Evolutionary conservation across 306 rosid species (phyloP).

Genomic region (Gastrolobium villosum): DNA sequence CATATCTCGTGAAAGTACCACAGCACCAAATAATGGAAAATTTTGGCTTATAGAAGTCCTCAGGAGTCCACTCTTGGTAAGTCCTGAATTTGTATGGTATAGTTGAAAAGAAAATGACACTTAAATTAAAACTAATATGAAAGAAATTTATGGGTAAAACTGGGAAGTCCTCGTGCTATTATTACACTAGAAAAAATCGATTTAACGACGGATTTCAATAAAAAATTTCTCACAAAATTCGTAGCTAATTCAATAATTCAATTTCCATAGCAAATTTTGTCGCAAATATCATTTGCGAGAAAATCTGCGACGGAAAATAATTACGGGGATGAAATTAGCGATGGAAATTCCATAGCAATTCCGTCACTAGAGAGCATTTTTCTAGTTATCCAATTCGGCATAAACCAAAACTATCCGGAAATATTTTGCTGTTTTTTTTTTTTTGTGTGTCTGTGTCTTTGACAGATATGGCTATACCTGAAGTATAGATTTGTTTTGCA

Average conservation of each 20-base stretch:
- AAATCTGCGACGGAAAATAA: too few species aligned
- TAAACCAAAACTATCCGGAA: not conserved
- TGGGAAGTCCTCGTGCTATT: not conserved
- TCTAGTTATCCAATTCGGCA: too few species aligned
- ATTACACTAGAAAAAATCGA: too few species aligned
- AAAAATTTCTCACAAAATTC: too few species aligned
- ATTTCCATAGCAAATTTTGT: too few species aligned
- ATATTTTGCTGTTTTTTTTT: not conserved
- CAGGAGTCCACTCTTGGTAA: too few species aligned
- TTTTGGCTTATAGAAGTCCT: not conserved
- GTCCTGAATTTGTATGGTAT: not conserved
- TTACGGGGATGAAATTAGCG: too few species aligned
- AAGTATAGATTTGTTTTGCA: conserved; percentile 38
- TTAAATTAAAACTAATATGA: not conserved
- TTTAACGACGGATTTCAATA: not conserved
- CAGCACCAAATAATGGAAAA: not conserved
- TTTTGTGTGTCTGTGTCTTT: not conserved
- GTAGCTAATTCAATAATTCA: too few species aligned
- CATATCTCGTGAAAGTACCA: not conserved
- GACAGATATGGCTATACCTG: not conserved
- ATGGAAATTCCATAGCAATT: too few species aligned
- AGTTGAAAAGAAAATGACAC: not conserved
- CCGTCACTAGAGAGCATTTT: too few species aligned
- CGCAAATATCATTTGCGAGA: too few species aligned
- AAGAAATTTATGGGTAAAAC: not conserved